Base-by-base conservation (phyloP, 1,284 basidiomycete genomes). In the Tremellales sp. region DNA sequence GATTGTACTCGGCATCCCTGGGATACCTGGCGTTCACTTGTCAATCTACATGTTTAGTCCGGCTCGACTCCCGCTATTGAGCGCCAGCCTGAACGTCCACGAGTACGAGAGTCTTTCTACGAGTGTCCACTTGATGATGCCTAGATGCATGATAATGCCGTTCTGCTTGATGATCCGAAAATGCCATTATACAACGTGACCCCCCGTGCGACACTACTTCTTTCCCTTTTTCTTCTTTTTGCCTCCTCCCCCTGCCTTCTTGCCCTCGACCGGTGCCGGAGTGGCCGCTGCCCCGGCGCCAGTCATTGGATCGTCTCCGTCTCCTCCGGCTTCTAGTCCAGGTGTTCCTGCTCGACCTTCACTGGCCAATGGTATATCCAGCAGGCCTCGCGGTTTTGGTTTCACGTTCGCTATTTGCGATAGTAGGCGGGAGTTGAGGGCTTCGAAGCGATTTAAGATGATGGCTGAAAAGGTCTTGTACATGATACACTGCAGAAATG, bases 381-480 rank as follows among this genome's bases (percentile, higher is more conserved):
- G 48, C 11, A 49, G 48, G 12, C 47, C 33, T n/a, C 47, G 24
- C 4, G 26, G 31, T 10, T 44, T 42, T 23, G 41, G 40, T 17
- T 36, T 36, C 15, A 36, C 33, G 44, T 72, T 72, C 41, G 67
- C 56, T 46, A 70, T 67, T 52, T 62, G 57, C 8, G 60, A 60
- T n/a, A 75, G 56, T 8, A 75, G 61, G 37, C 70, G 71, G 46
- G 86, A 80, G 69, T 92, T 96, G 58, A 97, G 80, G 4, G 85
- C 80, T 73, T 97, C 92, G 75, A 97, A 94, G 58, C 92, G 85
- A 77, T 94, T 93, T 57, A 97, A 82, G 75, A 90, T 91, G 67
- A 93, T 85, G 40, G 88, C 88, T 1, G 89, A 93, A 61, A 85
- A 84, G 1, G 92, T 93, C 72, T 91, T 89, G 79, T 92, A 97